A percentile compares a stretch with the other conserved stretches of the same genome.
Evolutionary conservation across 345 rosid genomes (phyloP).

Genomic region (Eutrema japonicum): DNA sequence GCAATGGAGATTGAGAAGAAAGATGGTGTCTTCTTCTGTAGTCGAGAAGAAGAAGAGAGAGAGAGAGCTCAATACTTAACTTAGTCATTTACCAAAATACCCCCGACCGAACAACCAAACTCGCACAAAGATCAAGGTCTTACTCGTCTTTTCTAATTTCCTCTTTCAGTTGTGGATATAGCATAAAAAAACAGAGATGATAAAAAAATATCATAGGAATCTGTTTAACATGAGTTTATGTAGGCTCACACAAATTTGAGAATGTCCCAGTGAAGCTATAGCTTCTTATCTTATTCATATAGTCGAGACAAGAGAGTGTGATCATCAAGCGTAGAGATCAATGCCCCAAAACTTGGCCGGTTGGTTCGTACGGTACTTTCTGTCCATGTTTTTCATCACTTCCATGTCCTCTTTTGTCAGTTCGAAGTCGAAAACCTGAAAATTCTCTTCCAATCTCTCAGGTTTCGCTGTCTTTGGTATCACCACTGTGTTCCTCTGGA

Average conservation of each 20-base stretch:
- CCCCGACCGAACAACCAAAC: background rate
- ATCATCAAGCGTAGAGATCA: constrained; percentile 65
- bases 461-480: constrained; percentile 78
- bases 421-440: constrained; percentile 64
- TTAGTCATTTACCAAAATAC: constrained; percentile 7
- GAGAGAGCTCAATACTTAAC: background rate
- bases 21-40: constrained; percentile 36
- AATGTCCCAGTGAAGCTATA: constrained; percentile 17
- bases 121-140: background rate
- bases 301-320: constrained; percentile 8
- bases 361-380: constrained; percentile 66
- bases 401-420: constrained; percentile 78
- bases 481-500: constrained; percentile 72
- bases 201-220: background rate
- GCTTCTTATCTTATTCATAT: constrained; percentile 33
- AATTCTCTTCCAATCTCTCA: constrained; percentile 70
- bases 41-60: background rate
- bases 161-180: background rate
- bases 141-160: background rate
- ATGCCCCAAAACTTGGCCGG: constrained; percentile 89
- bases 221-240: constrained; percentile 13
- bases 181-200: background rate
- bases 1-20: constrained; percentile 1
- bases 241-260: constrained; percentile 2
- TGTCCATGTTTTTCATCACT: constrained; percentile 58